Base-by-base conservation (phyloP, 352 stramenopile species). In the Phytophthora sojae region DNA sequence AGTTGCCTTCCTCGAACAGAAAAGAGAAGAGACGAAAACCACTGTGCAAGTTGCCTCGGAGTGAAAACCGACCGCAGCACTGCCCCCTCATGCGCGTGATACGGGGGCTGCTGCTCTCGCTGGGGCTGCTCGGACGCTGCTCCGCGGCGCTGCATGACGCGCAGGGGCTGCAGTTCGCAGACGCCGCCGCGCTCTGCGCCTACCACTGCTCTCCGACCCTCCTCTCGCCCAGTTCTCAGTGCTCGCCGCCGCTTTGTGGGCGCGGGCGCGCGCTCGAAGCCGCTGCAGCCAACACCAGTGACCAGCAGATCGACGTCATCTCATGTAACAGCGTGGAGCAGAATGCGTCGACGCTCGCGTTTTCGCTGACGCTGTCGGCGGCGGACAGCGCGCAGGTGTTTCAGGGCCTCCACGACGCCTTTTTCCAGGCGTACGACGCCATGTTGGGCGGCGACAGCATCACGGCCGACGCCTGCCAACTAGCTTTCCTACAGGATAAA, bases 401-500 rank as follows among this genome's bases (percentile, higher is more conserved):
- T 30, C 62, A 60, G 19, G 77, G 73, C 30, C 91, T 93, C 59
- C 74, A 90, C 57, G 72, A 81, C 19, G 76, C 83, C 11, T 93
- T 93, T 57, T 91, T 91, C 70, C 47, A 64, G 9, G 86, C 83
- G 26, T 92, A 88, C 45, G 81, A 95, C 73, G 75, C 77, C 11
- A 89, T 93, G 80, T 23, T 93, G 54, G 69, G 69, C 8, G 89
- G 83, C 47, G 71, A 71, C 19, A 87, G 89, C 70, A 71, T 88
- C 21, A 88, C 67, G 17, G 65, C 75, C 37, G 83, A 92, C 30
- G 86, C 83, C 19, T 95, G 86, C 26, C 80, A 92, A 52, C 52
- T 95, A 26, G 78, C 86, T 21, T 90, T 89, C 59, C 29, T 93
- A 21, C 86, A 92, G 63, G 63, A 90, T 19, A 80, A 89, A 66